Percentiles rank a stretch among this genome's conserved stretches.
Conservation (phyloP, 306 rosid genomes). For the Mucuna pruriens region DNA sequence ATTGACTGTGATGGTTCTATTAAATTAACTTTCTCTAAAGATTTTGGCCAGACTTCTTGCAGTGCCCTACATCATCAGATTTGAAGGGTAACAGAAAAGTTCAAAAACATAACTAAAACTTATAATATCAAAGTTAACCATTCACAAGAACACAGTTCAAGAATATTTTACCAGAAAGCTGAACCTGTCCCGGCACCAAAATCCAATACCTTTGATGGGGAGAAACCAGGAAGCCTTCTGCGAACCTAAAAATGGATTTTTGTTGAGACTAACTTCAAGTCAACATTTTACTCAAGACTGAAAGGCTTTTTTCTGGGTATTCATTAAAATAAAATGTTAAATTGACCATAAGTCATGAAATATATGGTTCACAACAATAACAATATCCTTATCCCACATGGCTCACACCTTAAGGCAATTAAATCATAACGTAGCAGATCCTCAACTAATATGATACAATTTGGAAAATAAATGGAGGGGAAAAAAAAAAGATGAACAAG, state of each 20-base stretch:
- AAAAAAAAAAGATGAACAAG: background rate
- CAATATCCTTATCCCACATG: background rate
- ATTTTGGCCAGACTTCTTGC: constrained; percentile 87
- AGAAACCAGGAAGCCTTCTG: constrained; percentile 83
- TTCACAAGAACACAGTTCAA: constrained; percentile 27
- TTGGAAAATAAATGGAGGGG: background rate
- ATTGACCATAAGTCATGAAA: background rate
- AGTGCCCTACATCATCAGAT: constrained; percentile 74
- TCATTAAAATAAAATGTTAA: constrained; percentile 2
- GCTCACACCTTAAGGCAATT: background rate
- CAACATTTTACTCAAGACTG: background rate
- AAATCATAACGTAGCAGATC: constrained; percentile 13
- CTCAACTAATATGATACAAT: background rate
- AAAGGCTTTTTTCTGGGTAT: background rate
- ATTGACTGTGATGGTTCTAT: constrained; percentile 94
- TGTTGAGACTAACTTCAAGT: background rate
- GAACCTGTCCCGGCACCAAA: constrained; percentile 98
- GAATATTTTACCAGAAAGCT: constrained; percentile 78
- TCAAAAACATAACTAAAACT: constrained; percentile 1
- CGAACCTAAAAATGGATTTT: constrained; percentile 55
- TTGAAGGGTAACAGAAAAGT: constrained; percentile 22
- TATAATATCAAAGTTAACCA: constrained; percentile 25
- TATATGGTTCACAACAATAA: background rate
- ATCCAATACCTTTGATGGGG: constrained; percentile 79
- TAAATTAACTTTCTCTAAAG: constrained; percentile 76